phyloP scores from a whole-genome alignment of 164 flowering plant genomes.

The Warburgia ugandensis region DNA sequence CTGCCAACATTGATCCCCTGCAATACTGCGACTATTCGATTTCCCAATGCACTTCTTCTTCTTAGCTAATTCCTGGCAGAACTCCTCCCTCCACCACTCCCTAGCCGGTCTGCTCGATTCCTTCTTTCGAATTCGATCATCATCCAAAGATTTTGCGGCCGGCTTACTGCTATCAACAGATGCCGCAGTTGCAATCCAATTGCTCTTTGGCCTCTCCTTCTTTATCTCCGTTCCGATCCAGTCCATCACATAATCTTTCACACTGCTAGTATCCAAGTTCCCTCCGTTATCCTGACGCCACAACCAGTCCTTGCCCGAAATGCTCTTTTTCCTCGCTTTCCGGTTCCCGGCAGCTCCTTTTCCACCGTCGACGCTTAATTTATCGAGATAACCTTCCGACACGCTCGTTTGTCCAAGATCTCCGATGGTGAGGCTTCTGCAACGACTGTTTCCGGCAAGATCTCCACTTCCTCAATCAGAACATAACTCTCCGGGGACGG shows the following conservation, averaged over 20 bases:
- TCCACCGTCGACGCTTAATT: slow-evolving; percentile 63
- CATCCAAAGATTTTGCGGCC: slow-evolving; percentile 43
- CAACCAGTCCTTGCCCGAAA: slow-evolving; percentile 73
- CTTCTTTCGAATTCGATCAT: slow-evolving; percentile 38
- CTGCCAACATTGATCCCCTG: slow-evolving; percentile 64
- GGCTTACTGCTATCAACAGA: slow-evolving; percentile 15
- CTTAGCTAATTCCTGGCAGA: slow-evolving; percentile 60
- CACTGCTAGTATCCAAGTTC: slow-evolving; percentile 48
- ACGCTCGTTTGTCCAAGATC: slow-evolving; percentile 46
- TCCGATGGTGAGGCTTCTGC: slow-evolving; percentile 46
- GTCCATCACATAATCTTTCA: slow-evolving; percentile 96
- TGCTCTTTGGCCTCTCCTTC: slow-evolving; percentile 72
- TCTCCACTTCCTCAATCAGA: slow-evolving; percentile 15
- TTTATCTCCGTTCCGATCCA: slow-evolving; percentile 93
- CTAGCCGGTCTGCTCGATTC: slow-evolving; percentile 55
- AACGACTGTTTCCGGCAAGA: slow-evolving; percentile 31
- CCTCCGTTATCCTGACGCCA: slow-evolving; percentile 64
- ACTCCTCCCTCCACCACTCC: slow-evolving; percentile 98
- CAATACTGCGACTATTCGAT: too few species aligned
- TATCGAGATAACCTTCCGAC: slow-evolving; percentile 52
- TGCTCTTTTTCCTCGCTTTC: slow-evolving; percentile 34
- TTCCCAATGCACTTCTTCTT: slow-evolving; percentile 44
- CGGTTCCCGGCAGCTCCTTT: slow-evolving; percentile 23
- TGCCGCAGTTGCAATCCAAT: slow-evolving; percentile 37
- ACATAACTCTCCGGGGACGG: slow-evolving; percentile 5